Evolutionary conservation across 331 rosid genomes (phyloP), one percentile per base, ranked within the genome.

Genomic region (Dryas integrifolia): DNA sequence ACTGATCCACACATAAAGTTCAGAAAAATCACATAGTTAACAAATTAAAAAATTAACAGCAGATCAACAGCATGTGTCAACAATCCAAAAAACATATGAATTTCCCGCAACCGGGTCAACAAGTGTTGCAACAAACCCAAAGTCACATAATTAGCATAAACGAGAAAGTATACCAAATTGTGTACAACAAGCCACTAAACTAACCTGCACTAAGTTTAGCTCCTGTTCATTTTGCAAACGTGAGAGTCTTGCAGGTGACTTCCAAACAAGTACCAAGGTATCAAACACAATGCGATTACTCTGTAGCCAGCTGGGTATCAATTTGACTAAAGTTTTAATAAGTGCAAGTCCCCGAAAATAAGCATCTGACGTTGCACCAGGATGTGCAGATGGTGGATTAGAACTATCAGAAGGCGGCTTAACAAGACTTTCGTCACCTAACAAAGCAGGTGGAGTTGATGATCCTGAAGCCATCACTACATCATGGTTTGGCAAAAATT

Each of bases 321-420:
- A 83, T 85, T 95, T 95, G 58, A 95, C 98, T 76, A 95, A 82
- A 64, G 93, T 82, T 86, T 92, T 95, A 52, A 90, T 62, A 76
- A 95, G 99, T 58, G 90, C 89, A 80, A 95, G 89, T 58, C 99
- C 99, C 79, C 87, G 92, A 77, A 95, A 95, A 84, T 95, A 95
- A 70, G 97, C 93, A 81, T 90, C 94, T 4, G 97, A 78, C n/a
- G 88, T 83, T 68, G 80, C 76, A 84, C 58, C 78, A 21, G 89
- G 49, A 24, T 83, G 38, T 52, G 87, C 81, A 81, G 88, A 77
- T 49, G 85, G 82, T 44, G 81, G 82, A 66, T 80, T 83, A 45
- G 86, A 76, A 79, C 76, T 68, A 77, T 84, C 97, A 76, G 81
- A 70, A 44, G 81, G 75, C 16, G 92, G 85, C 74, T 88, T 77